Evolutionary conservation across 345 rosid genomes (phyloP).

Genomic region (Salix brachista): DNA sequence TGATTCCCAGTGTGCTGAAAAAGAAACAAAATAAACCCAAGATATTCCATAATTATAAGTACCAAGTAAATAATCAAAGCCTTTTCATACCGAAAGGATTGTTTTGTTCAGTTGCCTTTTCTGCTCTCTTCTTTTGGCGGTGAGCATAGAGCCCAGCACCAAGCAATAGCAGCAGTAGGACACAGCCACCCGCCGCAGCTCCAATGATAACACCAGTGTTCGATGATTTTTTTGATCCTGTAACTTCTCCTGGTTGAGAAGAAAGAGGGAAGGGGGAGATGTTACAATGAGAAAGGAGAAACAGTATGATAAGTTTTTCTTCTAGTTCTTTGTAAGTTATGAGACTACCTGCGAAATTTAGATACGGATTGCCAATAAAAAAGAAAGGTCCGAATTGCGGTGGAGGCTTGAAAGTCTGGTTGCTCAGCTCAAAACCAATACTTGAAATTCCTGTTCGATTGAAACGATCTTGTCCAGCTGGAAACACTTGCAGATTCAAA

Average conservation of each 20-base stretch:
- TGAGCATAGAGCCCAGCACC: conserved; percentile 65
- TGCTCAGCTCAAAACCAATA: conserved; percentile 56
- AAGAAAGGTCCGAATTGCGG: conserved; percentile 49
- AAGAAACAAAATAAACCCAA: background rate
- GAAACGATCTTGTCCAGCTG: conserved; percentile 43
- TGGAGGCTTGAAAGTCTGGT: conserved; percentile 65
- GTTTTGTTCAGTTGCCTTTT: conserved; percentile 50
- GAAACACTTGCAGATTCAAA: conserved; percentile 51
- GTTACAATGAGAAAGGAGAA: background rate
- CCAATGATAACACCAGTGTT: conserved; percentile 54
- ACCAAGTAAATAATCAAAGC: background rate
- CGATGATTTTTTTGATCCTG: conserved; percentile 34
- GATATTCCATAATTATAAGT: background rate
- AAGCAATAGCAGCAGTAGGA: conserved; percentile 47
- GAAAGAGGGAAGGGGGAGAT: background rate
- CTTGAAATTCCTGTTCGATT: conserved; percentile 34
- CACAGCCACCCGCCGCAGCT: conserved; percentile 55
- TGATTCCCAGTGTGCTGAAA: conserved; percentile 59
- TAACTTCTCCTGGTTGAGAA: conserved; percentile 15
- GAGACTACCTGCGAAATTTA: conserved; percentile 45
- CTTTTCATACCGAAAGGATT: conserved; percentile 63
- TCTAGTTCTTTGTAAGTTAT: background rate
- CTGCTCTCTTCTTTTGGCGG: conserved; percentile 69
- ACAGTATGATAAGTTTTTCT: background rate
- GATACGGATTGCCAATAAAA: conserved; percentile 39